These are phyloP conservation scores for Pelargonium fulgidum DNA, from an alignment of 441 rosid species.

Conservation along the genomic window DNA sequence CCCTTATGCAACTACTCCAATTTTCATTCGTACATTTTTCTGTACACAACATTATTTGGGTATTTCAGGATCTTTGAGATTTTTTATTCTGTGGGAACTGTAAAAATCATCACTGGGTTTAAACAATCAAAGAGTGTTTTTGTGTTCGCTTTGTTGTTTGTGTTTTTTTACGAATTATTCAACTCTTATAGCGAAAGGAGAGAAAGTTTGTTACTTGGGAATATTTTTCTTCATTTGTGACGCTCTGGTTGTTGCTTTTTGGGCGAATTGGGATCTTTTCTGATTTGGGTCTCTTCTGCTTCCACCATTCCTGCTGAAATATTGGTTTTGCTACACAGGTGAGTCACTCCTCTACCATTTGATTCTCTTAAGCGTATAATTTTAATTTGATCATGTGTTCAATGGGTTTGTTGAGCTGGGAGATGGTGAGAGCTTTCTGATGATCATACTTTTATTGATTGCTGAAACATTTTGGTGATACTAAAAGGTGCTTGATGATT, in stretches of 20 bases:
- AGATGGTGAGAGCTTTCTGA: slow-evolving; percentile 18
- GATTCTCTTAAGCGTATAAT: slow-evolving; percentile 23
- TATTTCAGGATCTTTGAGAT: slow-evolving; percentile 19
- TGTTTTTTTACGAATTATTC: slow-evolving; percentile 22
- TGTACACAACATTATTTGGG: slow-evolving; percentile 12
- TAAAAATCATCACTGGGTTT: slow-evolving; percentile 2
- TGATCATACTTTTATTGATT: slow-evolving; percentile 21
- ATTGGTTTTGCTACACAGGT: slow-evolving; percentile 29
- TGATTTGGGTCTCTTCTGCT: slow-evolving; percentile 44
- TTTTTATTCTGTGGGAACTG: slow-evolving; percentile 13
- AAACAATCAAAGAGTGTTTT: slow-evolving; percentile 21
- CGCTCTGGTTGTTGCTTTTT: slow-evolving; percentile 23
- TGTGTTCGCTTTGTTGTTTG: slow-evolving; percentile 16
- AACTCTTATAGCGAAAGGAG: slow-evolving; percentile 6
- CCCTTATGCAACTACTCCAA: slow-evolving; percentile 34
- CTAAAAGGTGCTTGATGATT: slow-evolving; percentile 23
- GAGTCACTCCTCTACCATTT: slow-evolving; percentile 34
- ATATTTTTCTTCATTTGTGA: slow-evolving; percentile 11
- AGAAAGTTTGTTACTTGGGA: slow-evolving; percentile 16
- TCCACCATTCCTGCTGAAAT: slow-evolving; percentile 27
- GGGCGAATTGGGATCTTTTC: slow-evolving; percentile 45
- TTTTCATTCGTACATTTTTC: slow-evolving; percentile 18
- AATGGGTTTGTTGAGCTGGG: slow-evolving; percentile 33
- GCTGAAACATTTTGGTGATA: slow-evolving; percentile 24
- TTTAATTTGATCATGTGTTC: slow-evolving; percentile 28